Conservation (phyloP, 192 early-diverging fungal species). For the Gaertneriomyces sp. region DNA sequence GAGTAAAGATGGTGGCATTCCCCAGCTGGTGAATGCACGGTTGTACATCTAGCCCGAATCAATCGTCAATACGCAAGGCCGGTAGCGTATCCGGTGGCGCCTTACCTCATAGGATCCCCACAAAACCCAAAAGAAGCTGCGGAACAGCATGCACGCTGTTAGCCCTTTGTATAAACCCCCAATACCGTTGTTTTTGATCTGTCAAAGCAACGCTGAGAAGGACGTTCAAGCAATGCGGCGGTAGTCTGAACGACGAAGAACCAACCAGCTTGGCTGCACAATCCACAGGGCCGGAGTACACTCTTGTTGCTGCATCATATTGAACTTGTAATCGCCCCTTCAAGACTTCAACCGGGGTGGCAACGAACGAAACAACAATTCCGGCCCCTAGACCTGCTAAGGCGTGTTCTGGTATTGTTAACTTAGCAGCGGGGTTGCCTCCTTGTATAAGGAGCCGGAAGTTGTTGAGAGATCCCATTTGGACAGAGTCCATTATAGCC, state of each 20-base stretch:
- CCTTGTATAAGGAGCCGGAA: slow-evolving; percentile 66
- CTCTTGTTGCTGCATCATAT: slow-evolving; percentile 57
- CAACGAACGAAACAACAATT: slow-evolving; percentile 74
- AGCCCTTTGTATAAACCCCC: slow-evolving; percentile 83
- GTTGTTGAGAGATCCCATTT: slow-evolving; percentile 83
- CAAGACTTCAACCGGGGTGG: slow-evolving; percentile 91
- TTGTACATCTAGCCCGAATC: slow-evolving; percentile 49
- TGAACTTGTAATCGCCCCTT: slow-evolving; percentile 92
- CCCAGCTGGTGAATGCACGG: slow-evolving; percentile 41
- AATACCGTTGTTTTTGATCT: slow-evolving; percentile 73
- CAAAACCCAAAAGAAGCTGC: slow-evolving; percentile 79
- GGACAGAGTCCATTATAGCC: slow-evolving; percentile 75
- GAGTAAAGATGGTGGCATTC: slow-evolving; percentile 29
- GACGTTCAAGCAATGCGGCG: neutral
- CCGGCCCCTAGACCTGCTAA: slow-evolving; percentile 88
- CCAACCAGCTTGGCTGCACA: slow-evolving; percentile 70
- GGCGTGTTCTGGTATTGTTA: slow-evolving; percentile 68
- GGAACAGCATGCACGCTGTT: slow-evolving; percentile 74
- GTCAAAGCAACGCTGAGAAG: neutral
- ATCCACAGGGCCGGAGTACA: slow-evolving; percentile 84
- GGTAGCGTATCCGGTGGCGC: neutral
- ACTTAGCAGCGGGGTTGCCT: slow-evolving; percentile 36
- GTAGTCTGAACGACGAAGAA: neutral
- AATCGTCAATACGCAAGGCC: neutral
- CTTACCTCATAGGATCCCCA: slow-evolving; percentile 66